Conservation (phyloP, 192 early-diverging fungal genomes). For the Coemansia sp. region DNA sequence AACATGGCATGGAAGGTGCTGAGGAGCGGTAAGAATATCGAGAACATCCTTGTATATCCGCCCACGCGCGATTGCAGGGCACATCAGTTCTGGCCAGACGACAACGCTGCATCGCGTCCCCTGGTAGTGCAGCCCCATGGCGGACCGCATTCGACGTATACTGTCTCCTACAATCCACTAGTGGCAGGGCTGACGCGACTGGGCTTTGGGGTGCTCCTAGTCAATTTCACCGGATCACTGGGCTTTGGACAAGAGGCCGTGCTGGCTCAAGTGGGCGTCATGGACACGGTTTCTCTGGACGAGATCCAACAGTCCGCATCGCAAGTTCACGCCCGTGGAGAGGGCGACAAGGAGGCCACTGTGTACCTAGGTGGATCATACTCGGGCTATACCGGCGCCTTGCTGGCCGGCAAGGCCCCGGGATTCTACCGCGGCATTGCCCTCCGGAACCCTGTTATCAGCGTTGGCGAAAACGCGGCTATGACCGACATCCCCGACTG, state of each 20-base stretch:
- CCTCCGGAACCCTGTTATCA: conserved; percentile 70
- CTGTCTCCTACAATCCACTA: conserved; percentile 50
- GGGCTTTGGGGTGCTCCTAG: conserved; percentile 59
- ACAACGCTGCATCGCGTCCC: conserved; percentile 24
- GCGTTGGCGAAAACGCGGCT: conserved; percentile 54
- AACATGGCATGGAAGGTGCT: conserved; percentile 15
- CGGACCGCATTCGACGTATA: conserved; percentile 60
- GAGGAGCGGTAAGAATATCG: conserved; percentile 1
- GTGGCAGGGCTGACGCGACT: conserved; percentile 49
- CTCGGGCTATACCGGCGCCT: conserved; percentile 60
- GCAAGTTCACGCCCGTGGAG: conserved; percentile 23
- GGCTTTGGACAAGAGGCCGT: conserved; percentile 73
- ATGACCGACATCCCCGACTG: conserved; percentile 70
- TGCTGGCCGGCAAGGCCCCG: conserved; percentile 51
- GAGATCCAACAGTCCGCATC: conserved; percentile 53
- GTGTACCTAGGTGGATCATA: conserved; percentile 69
- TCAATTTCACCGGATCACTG: conserved; percentile 75
- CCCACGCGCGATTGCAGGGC: conserved; percentile 4
- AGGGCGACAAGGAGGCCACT: conserved; percentile 49
- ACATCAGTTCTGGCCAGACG: conserved; percentile 24
- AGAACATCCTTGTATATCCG: conserved; percentile 36
- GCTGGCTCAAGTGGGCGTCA: conserved; percentile 55
- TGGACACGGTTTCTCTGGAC: conserved; percentile 62
- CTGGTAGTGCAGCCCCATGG: conserved; percentile 75
- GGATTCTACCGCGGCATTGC: conserved; percentile 60